Conservation (phyloP, 257 asterid genomes). For the Nicotiana otophora region DNA sequence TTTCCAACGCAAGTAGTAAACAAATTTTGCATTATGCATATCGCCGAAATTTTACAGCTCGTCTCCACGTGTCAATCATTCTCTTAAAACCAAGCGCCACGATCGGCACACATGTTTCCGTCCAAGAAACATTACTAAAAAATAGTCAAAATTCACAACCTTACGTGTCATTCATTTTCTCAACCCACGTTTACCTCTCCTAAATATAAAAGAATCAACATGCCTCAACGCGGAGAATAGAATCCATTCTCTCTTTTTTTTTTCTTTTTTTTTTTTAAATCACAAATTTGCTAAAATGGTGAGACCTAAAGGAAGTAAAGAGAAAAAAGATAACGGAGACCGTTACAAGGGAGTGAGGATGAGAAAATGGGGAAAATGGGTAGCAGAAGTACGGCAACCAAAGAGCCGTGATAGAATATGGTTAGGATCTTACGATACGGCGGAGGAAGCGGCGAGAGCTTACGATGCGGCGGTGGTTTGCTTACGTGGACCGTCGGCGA, state of each 20-base stretch:
- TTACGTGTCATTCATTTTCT: background rate
- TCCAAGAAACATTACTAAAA: background rate
- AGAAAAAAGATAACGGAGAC: slow-evolving; percentile 18
- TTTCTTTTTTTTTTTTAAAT: background rate
- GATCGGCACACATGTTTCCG: background rate
- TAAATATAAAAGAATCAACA: background rate
- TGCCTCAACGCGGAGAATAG: background rate
- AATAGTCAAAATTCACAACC: background rate
- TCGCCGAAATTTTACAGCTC: background rate
- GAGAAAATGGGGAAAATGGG: slow-evolving; percentile 88
- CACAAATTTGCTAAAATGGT: slow-evolving; percentile 30
- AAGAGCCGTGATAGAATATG: slow-evolving; percentile 68
- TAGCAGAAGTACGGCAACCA: slow-evolving; percentile 75
- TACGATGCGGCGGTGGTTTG: slow-evolving; percentile 70
- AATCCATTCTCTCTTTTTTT: background rate
- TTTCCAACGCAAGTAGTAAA: background rate
- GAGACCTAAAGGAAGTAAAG: slow-evolving; percentile 33
- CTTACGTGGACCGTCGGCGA: slow-evolving; percentile 54
- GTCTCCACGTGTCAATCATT: background rate
- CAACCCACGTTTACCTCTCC: background rate
- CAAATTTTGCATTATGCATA: background rate
- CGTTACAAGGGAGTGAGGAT: slow-evolving; percentile 66
- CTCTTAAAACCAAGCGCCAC: background rate
- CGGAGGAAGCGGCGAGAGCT: slow-evolving; percentile 73
- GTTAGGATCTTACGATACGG: slow-evolving; percentile 73